phyloP scores from a whole-genome alignment of 495 filamentous ascomycete genomes.

The Letharia columbiana region DNA sequence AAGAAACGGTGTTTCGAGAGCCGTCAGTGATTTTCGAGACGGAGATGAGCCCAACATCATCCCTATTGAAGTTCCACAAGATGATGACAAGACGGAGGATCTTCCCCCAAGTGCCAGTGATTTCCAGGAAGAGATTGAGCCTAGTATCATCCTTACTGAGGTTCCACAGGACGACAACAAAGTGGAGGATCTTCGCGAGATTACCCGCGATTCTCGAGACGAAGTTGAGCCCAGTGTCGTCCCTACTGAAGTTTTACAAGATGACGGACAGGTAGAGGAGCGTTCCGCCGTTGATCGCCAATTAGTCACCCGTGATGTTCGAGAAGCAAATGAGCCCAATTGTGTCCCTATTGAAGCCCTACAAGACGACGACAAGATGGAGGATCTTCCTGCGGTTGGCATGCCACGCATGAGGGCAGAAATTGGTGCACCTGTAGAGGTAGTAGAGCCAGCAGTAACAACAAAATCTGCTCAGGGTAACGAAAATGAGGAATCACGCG shows the following conservation, averaged over 20 bases:
- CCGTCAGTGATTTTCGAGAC: conserved; percentile 27
- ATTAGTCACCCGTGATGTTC: background rate
- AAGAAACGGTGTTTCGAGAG: conserved; percentile 25
- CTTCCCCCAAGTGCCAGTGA: conserved; percentile 20
- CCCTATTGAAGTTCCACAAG: conserved; percentile 12
- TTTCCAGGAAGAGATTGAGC: conserved; percentile 23
- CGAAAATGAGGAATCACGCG: background rate
- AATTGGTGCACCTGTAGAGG: background rate
- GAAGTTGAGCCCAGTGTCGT: background rate
- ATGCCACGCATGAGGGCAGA: background rate
- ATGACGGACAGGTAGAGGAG: background rate
- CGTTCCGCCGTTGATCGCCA: background rate
- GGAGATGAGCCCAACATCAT: conserved; percentile 17
- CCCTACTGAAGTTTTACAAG: background rate
- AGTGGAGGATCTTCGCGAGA: background rate
- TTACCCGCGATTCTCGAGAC: background rate
- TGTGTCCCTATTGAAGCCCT: background rate
- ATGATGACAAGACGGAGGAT: background rate
- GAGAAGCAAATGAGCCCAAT: background rate
- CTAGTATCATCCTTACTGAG: conserved; percentile 9
- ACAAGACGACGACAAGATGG: background rate
- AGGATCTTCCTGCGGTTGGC: background rate
- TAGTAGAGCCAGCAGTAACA: background rate
- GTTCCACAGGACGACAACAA: conserved; percentile 5
- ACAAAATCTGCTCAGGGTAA: background rate